Percentiles rank a stretch among this genome's conserved stretches.
These are phyloP conservation scores for Cryptococcus wingfieldii DNA, from an alignment of 1,284 basidiomycete genomes.

Conservation along the genomic window DNA sequence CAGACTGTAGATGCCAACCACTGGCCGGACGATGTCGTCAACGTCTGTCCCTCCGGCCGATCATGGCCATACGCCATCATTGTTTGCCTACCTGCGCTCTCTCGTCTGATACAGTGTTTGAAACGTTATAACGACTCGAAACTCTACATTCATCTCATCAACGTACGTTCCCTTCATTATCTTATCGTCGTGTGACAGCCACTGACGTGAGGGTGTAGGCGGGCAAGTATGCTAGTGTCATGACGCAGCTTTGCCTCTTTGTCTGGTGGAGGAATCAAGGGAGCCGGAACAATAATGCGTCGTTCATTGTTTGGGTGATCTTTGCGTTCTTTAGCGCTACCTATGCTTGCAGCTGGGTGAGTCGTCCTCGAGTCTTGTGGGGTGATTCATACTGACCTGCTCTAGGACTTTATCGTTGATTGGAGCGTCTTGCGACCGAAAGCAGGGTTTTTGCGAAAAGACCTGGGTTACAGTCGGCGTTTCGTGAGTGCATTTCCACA, in stretches of 20 bases:
- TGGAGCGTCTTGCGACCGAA: slow-evolving; percentile 62
- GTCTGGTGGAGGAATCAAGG: slow-evolving; percentile 65
- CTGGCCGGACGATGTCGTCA: slow-evolving; percentile 41
- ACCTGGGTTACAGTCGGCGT: slow-evolving; percentile 63
- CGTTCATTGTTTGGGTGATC: slow-evolving; percentile 64
- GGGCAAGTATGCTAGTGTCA: slow-evolving; percentile 70
- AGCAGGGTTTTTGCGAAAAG: slow-evolving; percentile 66
- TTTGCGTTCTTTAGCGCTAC: slow-evolving; percentile 60
- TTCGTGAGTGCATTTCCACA: slow-evolving; percentile 11
- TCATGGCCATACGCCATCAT: slow-evolving; percentile 56
- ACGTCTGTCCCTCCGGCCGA: slow-evolving; percentile 63
- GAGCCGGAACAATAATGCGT: slow-evolving; percentile 48
- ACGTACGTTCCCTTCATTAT: slow-evolving; percentile 53
- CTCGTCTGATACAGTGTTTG: slow-evolving; percentile 78
- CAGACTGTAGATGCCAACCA: slow-evolving; percentile 26
- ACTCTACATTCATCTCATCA: slow-evolving; percentile 73
- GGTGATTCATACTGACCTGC: neutral
- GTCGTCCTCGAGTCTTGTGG: slow-evolving; percentile 33
- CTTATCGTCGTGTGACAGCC: neutral
- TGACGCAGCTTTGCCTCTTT: slow-evolving; percentile 63
- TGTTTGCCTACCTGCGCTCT: slow-evolving; percentile 49
- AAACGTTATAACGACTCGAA: slow-evolving; percentile 77
- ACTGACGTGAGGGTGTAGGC: slow-evolving; percentile 52
- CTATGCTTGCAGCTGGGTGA: slow-evolving; percentile 75
- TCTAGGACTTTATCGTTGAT: slow-evolving; percentile 57